phyloP scores from a whole-genome alignment of 2,329 filamentous ascomycete species.

The Elsinoe fawcettii region DNA sequence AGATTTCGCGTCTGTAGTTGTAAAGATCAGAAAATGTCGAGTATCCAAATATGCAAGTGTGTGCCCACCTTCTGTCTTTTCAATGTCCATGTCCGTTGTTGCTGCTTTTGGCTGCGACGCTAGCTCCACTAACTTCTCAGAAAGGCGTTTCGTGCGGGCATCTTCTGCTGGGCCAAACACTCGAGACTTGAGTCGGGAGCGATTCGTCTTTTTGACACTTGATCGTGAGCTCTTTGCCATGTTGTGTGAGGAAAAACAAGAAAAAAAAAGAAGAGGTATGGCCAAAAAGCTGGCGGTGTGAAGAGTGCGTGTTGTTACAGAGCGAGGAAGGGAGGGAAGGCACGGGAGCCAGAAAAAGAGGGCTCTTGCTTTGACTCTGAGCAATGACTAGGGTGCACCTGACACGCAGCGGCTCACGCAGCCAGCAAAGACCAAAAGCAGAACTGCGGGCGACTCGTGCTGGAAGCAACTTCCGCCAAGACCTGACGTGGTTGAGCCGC shows the following conservation, averaged over 20 bases:
- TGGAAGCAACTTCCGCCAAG: not conserved
- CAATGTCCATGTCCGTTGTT: conserved; percentile 40
- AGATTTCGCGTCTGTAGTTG: conserved; percentile 17
- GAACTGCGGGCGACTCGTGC: not conserved
- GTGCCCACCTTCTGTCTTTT: conserved; percentile 32
- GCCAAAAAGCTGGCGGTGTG: conserved; percentile 4
- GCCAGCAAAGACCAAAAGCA: not conserved
- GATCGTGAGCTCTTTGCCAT: conserved; percentile 88
- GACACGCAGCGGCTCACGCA: conserved; percentile 1
- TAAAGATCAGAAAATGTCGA: not conserved
- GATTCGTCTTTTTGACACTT: conserved; percentile 74
- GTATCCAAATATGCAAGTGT: not conserved
- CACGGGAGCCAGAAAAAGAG: conserved; percentile 13
- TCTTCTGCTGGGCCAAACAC: conserved; percentile 79
- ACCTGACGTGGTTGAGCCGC: conserved; percentile 9
- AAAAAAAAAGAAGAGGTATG: not conserved
- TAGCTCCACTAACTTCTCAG: conserved; percentile 75
- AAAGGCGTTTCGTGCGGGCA: conserved; percentile 73
- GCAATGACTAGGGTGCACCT: conserved; percentile 11
- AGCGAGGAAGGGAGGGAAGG: conserved; percentile 2
- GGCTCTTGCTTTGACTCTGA: conserved; percentile 1
- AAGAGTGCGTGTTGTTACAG: conserved; percentile 11
- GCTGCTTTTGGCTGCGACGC: conserved; percentile 65
- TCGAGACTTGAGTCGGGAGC: conserved; percentile 65
- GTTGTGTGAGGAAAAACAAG: conserved; percentile 23